These are phyloP conservation scores for Citrullus mucosospermus DNA, from an alignment of 306 rosid genomes.

Conservation along the genomic window DNA sequence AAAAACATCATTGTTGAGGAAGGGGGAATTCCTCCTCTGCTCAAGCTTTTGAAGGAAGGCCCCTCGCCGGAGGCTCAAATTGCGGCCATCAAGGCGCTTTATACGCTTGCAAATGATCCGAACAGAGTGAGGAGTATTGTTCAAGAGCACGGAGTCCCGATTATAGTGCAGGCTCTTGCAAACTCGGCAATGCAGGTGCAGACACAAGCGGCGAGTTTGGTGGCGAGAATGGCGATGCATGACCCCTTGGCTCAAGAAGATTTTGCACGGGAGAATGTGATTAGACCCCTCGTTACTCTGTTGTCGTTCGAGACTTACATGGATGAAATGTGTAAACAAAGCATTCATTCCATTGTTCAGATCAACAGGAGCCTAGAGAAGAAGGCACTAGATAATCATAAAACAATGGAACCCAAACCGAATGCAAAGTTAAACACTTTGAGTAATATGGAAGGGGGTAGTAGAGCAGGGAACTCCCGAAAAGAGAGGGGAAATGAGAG, in stretches of 20 bases:
- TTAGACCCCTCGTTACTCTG: constrained; percentile 47
- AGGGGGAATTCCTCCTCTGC: constrained; percentile 55
- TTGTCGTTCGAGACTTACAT: constrained; percentile 50
- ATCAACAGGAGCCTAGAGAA: constrained; percentile 22
- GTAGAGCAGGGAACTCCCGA: constrained; percentile 29
- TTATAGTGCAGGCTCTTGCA: constrained; percentile 43
- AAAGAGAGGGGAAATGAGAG: constrained; percentile 48
- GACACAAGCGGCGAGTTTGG: constrained; percentile 45
- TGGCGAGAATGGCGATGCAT: constrained; percentile 50
- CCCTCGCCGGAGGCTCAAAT: constrained; percentile 50
- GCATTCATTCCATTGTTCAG: constrained; percentile 48
- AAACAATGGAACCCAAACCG: not conserved
- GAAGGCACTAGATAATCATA: not conserved
- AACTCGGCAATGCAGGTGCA: constrained; percentile 53
- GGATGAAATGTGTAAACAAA: constrained; percentile 23
- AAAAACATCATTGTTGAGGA: constrained; percentile 70
- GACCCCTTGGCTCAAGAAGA: constrained; percentile 42
- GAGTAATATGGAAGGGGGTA: constrained; percentile 47
- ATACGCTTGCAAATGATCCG: constrained; percentile 30
- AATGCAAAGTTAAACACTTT: not conserved
- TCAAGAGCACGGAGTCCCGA: constrained; percentile 30
- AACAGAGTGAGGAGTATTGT: constrained; percentile 27
- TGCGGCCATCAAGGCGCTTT: constrained; percentile 61
- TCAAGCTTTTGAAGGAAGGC: constrained; percentile 55
- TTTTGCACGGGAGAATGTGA: constrained; percentile 60